phyloP scores from a whole-genome alignment of 2,329 filamentous ascomycete species.

The Colletotrichum orchidophilum region DNA sequence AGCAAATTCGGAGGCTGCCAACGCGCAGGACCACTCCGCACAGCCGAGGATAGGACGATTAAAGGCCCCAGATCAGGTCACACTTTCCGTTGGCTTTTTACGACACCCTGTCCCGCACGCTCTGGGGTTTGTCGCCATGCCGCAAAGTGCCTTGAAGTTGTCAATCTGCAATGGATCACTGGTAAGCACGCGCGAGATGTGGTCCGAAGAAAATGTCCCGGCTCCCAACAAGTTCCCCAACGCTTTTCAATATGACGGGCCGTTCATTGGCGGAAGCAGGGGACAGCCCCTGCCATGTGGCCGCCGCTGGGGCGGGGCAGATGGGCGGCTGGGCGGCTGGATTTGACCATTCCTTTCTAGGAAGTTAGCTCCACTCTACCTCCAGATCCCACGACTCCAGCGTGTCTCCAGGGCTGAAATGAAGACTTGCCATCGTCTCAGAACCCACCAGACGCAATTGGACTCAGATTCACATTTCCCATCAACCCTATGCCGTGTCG shows the following conservation, averaged over 20 bases:
- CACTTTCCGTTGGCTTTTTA: slow-evolving; percentile 20
- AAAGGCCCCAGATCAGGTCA: slow-evolving; percentile 27
- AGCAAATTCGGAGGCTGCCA: slow-evolving; percentile 17
- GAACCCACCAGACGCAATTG: background rate
- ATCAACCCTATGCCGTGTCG: background rate
- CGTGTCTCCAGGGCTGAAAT: slow-evolving; percentile 17
- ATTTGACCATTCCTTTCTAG: slow-evolving; percentile 6
- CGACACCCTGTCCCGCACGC: slow-evolving; percentile 2
- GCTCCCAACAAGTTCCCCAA: slow-evolving; percentile 34
- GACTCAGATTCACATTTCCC: background rate
- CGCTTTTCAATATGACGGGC: slow-evolving; percentile 28
- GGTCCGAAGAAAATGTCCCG: slow-evolving; percentile 25
- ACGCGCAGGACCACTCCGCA: slow-evolving; percentile 13
- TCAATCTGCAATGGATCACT: slow-evolving; percentile 31
- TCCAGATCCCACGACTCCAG: slow-evolving; percentile 6
- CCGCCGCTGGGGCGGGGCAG: slow-evolving; percentile 25
- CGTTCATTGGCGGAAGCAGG: slow-evolving; percentile 25
- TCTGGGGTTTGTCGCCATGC: slow-evolving; percentile 6
- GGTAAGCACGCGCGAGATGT: slow-evolving; percentile 26
- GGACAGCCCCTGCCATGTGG: slow-evolving; percentile 23
- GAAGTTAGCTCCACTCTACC: background rate
- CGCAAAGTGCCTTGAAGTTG: slow-evolving; percentile 12
- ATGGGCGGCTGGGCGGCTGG: slow-evolving; percentile 28
- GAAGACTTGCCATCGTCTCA: background rate
- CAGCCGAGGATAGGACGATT: slow-evolving; percentile 33